Base-by-base conservation (phyloP, 176 grass and related monocot genomes). In the Aegilops longissima region DNA sequence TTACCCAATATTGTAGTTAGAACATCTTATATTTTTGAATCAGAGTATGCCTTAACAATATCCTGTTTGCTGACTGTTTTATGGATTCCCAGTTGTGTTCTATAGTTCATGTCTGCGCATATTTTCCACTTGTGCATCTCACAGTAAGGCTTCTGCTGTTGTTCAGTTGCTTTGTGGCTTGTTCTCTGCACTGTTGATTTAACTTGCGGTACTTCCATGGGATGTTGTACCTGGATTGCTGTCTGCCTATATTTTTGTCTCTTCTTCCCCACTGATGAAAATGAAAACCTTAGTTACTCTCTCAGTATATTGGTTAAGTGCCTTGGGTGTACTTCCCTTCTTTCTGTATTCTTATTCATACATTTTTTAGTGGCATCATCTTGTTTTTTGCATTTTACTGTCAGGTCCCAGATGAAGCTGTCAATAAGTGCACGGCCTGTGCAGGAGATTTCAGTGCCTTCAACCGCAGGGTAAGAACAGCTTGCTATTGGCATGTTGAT, bases 321-420 rank as follows among this genome's bases (percentile, higher is more conserved):
- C 68, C 61, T 13, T 24, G 39, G 35, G 14, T 56, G 25, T 65
- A 40, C 3, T 67, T 34, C 29, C 34, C 84, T 29, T 39, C 54
- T 2, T 42, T 23, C 24, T 42, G 3, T 35, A 21, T 34, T 17
- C 56, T 74, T 52, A 12, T 27, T 27, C 39, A 1, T 47, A 73
- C 30, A 56, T 70, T 45, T 62, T 72, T 20, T 73, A 64, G 24
- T 73, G 9, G 0, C 8, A 11, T 45, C 35, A 73, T 61, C 5
- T 79, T 86, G 6, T 63, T 87, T 72, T 76, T n/a, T 79, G 24
- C 44, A 49, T 42, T 31, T 81, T 87, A 36, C 31, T 76, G 73
- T 78, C 65, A 98, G 97, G 92, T 98, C 56, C 97, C 97, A 56
- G 97, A 98, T 93, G 97, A 98, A 82, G 94, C 90, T n/a, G 94